These are phyloP conservation scores for Pelargonium australe DNA, from an alignment of 441 rosid genomes.

Conservation along the genomic window DNA sequence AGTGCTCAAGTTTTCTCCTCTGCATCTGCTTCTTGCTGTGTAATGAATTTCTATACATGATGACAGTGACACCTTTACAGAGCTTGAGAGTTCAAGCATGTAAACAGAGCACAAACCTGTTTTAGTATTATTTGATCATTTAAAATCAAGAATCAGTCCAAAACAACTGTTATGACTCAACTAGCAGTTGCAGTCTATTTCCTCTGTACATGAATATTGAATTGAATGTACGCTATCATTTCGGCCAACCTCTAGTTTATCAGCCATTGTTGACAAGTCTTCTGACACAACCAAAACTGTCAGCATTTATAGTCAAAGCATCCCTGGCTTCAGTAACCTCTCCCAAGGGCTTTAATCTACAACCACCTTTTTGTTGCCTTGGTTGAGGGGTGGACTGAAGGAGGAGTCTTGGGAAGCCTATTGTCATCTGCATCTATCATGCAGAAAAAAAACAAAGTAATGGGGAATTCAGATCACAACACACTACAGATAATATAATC, in stretches of 20 bases:
- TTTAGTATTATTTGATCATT: neutral
- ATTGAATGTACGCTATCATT: neutral
- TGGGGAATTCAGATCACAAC: neutral
- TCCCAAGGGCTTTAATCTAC: slow-evolving; percentile 17
- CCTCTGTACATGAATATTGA: neutral
- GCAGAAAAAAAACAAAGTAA: slow-evolving; percentile 4
- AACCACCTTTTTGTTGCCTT: slow-evolving; percentile 38
- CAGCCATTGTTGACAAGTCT: neutral
- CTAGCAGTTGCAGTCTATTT: neutral
- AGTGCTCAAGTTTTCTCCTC: no score
- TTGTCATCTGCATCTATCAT: slow-evolving; percentile 32
- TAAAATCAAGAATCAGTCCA: neutral
- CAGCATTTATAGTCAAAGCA: slow-evolving; percentile 38
- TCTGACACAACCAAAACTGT: neutral
- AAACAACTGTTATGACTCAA: neutral
- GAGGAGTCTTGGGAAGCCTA: slow-evolving; percentile 73
- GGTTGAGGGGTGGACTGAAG: slow-evolving; percentile 42
- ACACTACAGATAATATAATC: neutral
- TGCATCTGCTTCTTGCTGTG: no score
- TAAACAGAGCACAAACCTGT: neutral
- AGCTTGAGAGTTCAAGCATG: no score
- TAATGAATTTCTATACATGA: no score
- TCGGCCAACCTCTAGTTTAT: neutral
- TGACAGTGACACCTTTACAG: no score
- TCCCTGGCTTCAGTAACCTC: neutral